Percentiles rank a stretch among this genome's conserved stretches.
These are phyloP conservation scores for Aspergillus transmontanensis DNA, from an alignment of 2,329 filamentous ascomycete species.

Conservation along the genomic window DNA sequence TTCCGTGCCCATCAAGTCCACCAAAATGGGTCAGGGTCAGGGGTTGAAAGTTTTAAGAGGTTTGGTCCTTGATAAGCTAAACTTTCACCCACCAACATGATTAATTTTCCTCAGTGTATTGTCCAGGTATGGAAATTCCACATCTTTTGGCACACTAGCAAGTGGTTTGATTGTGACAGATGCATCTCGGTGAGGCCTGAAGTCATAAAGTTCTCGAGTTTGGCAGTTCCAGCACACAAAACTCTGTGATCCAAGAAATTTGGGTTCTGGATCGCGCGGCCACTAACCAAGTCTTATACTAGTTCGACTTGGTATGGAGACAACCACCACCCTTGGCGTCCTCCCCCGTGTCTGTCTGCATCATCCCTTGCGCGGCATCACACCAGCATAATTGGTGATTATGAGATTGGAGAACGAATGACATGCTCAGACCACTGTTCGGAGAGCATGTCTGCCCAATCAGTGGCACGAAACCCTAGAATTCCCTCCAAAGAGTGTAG, in stretches of 20 bases:
- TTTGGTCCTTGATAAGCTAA: neutral
- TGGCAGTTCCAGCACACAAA: neutral
- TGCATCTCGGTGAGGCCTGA: neutral
- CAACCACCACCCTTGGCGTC: neutral
- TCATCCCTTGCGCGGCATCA: neutral
- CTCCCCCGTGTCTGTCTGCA: neutral
- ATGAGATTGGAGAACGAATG: neutral
- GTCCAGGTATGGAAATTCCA: too few species aligned
- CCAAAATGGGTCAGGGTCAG: neutral
- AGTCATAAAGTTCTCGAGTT: neutral
- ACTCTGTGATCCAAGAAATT: neutral
- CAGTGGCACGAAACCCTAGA: neutral
- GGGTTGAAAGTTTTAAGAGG: neutral
- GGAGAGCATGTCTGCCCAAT: neutral
- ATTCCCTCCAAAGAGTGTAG: neutral
- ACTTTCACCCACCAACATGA: neutral
- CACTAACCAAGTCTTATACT: conserved; percentile 1
- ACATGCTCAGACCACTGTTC: neutral
- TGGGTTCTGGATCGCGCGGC: conserved; percentile 1
- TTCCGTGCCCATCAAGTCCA: too few species aligned
- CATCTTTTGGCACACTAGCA: too few species aligned
- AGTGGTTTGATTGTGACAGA: neutral
- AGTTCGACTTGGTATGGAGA: neutral
- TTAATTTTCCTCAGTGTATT: neutral
- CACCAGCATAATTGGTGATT: neutral